Evolutionary conservation across 768 basidiomycete species (phyloP), one percentile per base, ranked within the genome.

Genomic region (Rhodotorula babjevae): DNA sequence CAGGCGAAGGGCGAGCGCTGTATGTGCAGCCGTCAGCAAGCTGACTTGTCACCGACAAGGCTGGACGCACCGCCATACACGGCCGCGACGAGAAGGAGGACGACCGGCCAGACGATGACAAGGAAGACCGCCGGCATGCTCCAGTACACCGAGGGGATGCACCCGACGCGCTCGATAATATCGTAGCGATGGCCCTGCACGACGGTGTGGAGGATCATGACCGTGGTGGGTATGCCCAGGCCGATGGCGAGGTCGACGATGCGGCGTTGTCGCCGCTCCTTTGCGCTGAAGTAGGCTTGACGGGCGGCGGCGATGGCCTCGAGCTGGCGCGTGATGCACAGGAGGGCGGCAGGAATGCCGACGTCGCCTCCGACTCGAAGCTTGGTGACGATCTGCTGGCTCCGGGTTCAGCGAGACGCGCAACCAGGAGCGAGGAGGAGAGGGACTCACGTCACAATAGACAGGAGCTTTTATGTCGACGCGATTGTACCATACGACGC

Each of bases 231-330:
- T 21, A 72, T 25, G 10, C 65, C 71, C 4, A 72, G 49, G 2
- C 84, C 65, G 46, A 67, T 81, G 7, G 77, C 82, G 58, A 90
- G 79, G 74, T 87, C 85, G 64, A 88, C 83, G 60, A 83, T 75
- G 55, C 86, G 86, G 14, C 83, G 85, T 29, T 82, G 82, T 64
- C 79, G 76, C 16, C 70, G 70, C 61, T 70, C 69, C 16, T 65
- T 65, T 18, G 46, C 52, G 55, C 42, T 67, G 65, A 64, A 71
- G 18, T 63, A 50, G 42, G 58, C 65, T 49, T 63, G 61, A 2
- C 70, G 70, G 11, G 64, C 65, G 11, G 65, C 70, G 0, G 65
- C 70, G 42, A 71, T 66, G 12, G 70, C 60, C 44, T 71, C 70
- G 31, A 71, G 65, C 50, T 71, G 70, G 8, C 65, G 64, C 10